Percentiles rank a stretch among this genome's conserved stretches.
phyloP scores from a whole-genome alignment of 2,329 filamentous ascomycete species.

The Xylariales sp. region DNA sequence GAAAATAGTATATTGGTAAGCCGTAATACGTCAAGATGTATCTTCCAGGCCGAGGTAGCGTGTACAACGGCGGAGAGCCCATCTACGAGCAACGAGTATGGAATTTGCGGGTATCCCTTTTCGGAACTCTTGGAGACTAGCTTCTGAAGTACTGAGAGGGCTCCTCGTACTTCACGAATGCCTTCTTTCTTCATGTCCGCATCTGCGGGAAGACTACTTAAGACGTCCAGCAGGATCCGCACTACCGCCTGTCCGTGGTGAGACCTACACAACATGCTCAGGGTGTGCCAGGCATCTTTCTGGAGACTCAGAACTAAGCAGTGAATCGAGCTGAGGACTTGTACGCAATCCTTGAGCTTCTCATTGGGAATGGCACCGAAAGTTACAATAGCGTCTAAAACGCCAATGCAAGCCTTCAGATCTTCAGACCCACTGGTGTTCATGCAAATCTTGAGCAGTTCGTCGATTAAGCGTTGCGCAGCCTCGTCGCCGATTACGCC shows the following conservation, averaged over 20 bases:
- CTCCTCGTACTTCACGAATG: constrained; percentile 55
- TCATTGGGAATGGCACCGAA: constrained; percentile 64
- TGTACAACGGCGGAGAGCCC: constrained; percentile 49
- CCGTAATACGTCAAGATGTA: constrained; percentile 42
- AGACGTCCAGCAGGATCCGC: constrained; percentile 58
- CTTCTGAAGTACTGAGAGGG: constrained; percentile 59
- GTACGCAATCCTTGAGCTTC: constrained; percentile 61
- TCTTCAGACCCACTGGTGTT: constrained; percentile 62
- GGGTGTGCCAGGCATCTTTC: constrained; percentile 64
- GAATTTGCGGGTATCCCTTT: constrained; percentile 56
- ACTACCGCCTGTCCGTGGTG: constrained; percentile 69
- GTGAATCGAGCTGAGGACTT: constrained; percentile 69
- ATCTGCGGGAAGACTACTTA: constrained; percentile 43
- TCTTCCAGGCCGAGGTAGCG: constrained; percentile 37
- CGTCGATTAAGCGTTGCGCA: constrained; percentile 56
- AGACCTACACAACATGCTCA: constrained; percentile 67
- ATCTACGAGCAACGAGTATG: constrained; percentile 54
- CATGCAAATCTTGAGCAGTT: constrained; percentile 62
- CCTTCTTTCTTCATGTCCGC: constrained; percentile 46
- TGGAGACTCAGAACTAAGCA: constrained; percentile 57
- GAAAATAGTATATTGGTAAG: constrained; percentile 53
- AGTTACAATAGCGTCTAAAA: constrained; percentile 68
- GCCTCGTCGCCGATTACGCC: constrained; percentile 61
- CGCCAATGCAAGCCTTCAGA: constrained; percentile 60
- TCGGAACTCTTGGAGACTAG: constrained; percentile 56